phyloP scores from a whole-genome alignment of 495 filamentous ascomycete genomes.

The Penicillium herquei region DNA sequence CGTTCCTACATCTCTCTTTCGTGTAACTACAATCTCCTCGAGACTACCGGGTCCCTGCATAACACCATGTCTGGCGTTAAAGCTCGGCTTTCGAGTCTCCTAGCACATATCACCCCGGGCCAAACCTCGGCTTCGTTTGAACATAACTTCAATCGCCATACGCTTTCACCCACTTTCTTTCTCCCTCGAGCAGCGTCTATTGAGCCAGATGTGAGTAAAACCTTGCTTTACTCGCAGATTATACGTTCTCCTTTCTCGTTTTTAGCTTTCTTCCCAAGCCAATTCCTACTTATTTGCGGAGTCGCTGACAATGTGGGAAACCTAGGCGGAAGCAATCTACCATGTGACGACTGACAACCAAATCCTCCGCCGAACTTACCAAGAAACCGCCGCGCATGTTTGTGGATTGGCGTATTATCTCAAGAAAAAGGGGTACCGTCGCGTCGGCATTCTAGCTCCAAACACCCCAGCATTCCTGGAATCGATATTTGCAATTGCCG shows the following conservation, averaged over 20 bases:
- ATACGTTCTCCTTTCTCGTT: background rate
- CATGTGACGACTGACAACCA: conserved; percentile 80
- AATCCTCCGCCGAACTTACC: conserved; percentile 71
- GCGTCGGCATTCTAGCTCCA: conserved; percentile 77
- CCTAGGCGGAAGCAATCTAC: conserved; percentile 75
- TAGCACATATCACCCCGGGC: conserved; percentile 55
- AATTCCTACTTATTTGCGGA: background rate
- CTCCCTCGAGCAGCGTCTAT: conserved; percentile 84
- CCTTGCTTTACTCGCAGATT: background rate
- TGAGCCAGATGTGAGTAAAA: conserved; percentile 69
- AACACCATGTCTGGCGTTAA: conserved; percentile 55
- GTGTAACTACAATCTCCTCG: background rate
- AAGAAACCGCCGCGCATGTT: conserved; percentile 78
- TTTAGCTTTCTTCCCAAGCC: background rate
- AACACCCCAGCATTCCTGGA: conserved; percentile 97
- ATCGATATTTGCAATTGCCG: conserved; percentile 82
- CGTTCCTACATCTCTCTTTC: background rate
- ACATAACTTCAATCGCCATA: conserved; percentile 67
- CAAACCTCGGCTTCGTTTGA: conserved; percentile 33
- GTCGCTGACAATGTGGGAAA: background rate
- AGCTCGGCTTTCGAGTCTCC: conserved; percentile 60
- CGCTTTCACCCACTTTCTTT: conserved; percentile 86
- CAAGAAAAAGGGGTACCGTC: conserved; percentile 63
- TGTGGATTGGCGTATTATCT: conserved; percentile 85
- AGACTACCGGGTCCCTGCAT: too few relatives aligned